Evolutionary conservation across 345 rosid genomes (phyloP), one percentile per base, ranked within the genome.

Genomic region (Citrus australasica): DNA sequence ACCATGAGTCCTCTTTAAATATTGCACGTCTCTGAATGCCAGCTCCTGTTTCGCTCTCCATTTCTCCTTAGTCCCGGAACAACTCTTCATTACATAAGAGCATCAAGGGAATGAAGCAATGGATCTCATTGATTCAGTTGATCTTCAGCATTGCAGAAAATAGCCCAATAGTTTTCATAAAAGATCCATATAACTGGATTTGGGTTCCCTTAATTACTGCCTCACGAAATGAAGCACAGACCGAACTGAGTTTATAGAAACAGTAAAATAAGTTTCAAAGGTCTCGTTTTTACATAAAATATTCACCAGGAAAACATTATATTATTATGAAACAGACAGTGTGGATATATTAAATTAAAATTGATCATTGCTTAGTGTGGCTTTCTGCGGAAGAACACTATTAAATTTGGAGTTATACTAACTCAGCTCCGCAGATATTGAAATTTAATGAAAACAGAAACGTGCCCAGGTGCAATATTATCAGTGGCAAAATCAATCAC

Each of bases 1-100:
- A 89, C 94, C 98, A 95, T 21, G 98, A 90, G 13, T 87, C 81
- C 59, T 79, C 86, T 82, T 91, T 88, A 27, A 79, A 74, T 74
- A 79, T 73, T 63, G 85, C 86, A 63, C 78, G 78, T 81, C 87
- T 84, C 21, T 81, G 81, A 21, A 60, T 75, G 66, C 67, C 60
- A 61, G 62, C 84, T 64, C 80, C 83, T 79, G 79, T 74, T 66
- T 90, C 92, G 64, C 86, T 83, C 85, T 87, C 95, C 95, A 90
- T 92, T 78, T 85, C 83, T 78, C 81, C 48, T 85, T 75, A 60
- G 25, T 65, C 70, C 79, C 74, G 71, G 82, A 74, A 75, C 59
- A n/a, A 68, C 69, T 82, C 89, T 78, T 87, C 92, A 86, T 87
- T 82, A 76, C 90, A 87, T 80, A 71, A 77, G 61, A 79, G 80